Base-by-base conservation (phyloP, 2,329 filamentous ascomycete genomes). In the Ascomycota sp. region DNA sequence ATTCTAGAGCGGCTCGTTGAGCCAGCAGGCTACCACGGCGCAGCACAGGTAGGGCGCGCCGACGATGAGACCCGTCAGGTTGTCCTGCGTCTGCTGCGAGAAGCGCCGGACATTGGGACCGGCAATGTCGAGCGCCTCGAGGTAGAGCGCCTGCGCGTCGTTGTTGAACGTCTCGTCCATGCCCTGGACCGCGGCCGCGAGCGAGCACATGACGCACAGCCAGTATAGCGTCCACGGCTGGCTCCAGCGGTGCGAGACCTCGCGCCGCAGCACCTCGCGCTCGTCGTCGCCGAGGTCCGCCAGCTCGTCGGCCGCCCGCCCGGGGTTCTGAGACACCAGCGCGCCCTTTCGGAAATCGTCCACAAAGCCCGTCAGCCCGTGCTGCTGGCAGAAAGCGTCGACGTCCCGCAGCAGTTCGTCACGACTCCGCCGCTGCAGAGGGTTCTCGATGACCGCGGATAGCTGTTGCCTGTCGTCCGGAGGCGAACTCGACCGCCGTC, bases 141-240 rank as follows among this genome's bases (percentile, higher is more conserved):
- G 15, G 25, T 27, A 27, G 6, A 27, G 15, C 12, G 25, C 57
- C 37, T 75, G 69, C 3, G 68, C 69, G 23, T 69, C 69, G 34
- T 73, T 72, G 28, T 72, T 67, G 3, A 71, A 69, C 0, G 68
- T 70, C 43, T 74, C 65, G 41, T 75, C 68, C 64, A 73, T 71
- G 38, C 71, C 71, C 39, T 75, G 70, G 1, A 75, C 70, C 9
- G 69, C 68, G 13, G 71, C 71, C 9, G 46, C 50, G 0, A 47
- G 46, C 0, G 48, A 47, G 15, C 48, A 52, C 0, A 51, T 40
- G 2, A 43, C 43, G 30, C 50, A 52, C 2, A 53, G 43, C 19
- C 51, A 50, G 39, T 52, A 52, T 5, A 52, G 40, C 20, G 38
- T 39, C 20, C 43, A 47, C 0, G 50, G 50, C 8, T 51, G 44